Percentiles rank a stretch among this genome's conserved stretches.
phyloP scores from a whole-genome alignment of 2,329 filamentous ascomycete species.

The Tolypocladium nubicola region DNA sequence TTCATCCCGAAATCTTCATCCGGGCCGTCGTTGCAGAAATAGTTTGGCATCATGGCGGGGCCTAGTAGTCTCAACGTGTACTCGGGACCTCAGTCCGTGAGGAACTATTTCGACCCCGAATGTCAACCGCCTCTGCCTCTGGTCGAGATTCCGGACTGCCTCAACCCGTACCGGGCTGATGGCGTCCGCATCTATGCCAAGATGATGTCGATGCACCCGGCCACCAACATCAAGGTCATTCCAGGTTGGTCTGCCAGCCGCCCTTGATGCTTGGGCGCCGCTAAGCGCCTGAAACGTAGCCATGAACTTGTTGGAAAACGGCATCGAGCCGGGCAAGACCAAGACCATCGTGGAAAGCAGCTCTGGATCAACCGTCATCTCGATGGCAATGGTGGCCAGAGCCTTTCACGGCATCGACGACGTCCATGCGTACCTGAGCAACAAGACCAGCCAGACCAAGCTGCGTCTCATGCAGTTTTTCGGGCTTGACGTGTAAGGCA shows the following conservation, averaged over 20 bases:
- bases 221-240: constrained; percentile 52
- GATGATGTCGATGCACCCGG: constrained; percentile 51
- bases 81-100: constrained; percentile 42
- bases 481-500: constrained; percentile 19
- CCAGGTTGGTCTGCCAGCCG: constrained; percentile 19
- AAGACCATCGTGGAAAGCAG: constrained; percentile 47
- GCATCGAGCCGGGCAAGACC: constrained; percentile 32
- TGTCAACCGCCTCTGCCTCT: constrained; percentile 44
- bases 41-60: constrained; percentile 11
- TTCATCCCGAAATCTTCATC: neutral
- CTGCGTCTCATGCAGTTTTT: constrained; percentile 22
- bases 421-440: constrained; percentile 34
- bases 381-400: constrained; percentile 32
- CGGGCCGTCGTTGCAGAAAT: neutral
- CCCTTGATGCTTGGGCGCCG: neutral
- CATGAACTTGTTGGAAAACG: constrained; percentile 38
- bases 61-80: constrained; percentile 37
- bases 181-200: constrained; percentile 53
- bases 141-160: constrained; percentile 43
- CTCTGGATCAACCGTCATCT: constrained; percentile 52
- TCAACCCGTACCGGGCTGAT: constrained; percentile 47
- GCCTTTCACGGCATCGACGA: constrained; percentile 26
- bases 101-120: constrained; percentile 49
- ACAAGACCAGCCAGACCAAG: constrained; percentile 29
- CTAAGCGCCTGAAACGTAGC: constrained; percentile 7